Evolutionary conservation across 2,329 filamentous ascomycete species (phyloP).

Genomic region (Fusarium sp.): DNA sequence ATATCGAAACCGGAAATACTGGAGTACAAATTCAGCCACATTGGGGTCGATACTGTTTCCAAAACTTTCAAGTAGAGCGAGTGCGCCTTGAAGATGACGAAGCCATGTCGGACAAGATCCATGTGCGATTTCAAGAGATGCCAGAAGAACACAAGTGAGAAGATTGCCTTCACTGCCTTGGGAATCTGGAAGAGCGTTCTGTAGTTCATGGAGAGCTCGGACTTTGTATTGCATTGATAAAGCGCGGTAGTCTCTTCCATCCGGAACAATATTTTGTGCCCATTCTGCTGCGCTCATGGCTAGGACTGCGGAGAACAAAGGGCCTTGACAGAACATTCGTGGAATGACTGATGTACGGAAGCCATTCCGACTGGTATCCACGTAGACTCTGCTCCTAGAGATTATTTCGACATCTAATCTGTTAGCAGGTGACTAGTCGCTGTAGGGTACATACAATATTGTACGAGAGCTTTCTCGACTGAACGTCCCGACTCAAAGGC

Average conservation of each 20-base stretch:
- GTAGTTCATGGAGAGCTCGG: slow-evolving; percentile 34
- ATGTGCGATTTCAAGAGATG: slow-evolving; percentile 41
- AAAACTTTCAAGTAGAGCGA: slow-evolving; percentile 41
- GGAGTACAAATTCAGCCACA: slow-evolving; percentile 39
- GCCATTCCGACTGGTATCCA: slow-evolving; percentile 35
- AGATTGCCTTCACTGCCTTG: slow-evolving; percentile 37
- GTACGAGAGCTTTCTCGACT: slow-evolving; percentile 35
- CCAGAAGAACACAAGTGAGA: slow-evolving; percentile 38
- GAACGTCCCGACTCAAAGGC: neutral
- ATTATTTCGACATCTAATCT: slow-evolving; percentile 37
- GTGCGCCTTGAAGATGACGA: slow-evolving; percentile 38
- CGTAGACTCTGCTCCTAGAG: slow-evolving; percentile 41
- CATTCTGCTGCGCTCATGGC: slow-evolving; percentile 44
- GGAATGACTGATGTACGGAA: slow-evolving; percentile 42
- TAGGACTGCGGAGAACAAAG: slow-evolving; percentile 36
- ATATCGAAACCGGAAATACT: slow-evolving; percentile 43
- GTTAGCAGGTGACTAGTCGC: neutral
- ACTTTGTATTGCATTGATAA: slow-evolving; percentile 42
- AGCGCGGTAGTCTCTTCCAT: slow-evolving; percentile 37
- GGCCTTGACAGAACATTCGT: slow-evolving; percentile 29
- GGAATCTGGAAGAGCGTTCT: slow-evolving; percentile 20
- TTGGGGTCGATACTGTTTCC: slow-evolving; percentile 16
- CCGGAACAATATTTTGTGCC: slow-evolving; percentile 27
- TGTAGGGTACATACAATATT: slow-evolving; percentile 35
- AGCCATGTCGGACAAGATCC: slow-evolving; percentile 40